Percentiles rank a stretch among this genome's conserved stretches.
Conservation (phyloP, 768 basidiomycete species). For the Lentinula boryana region DNA sequence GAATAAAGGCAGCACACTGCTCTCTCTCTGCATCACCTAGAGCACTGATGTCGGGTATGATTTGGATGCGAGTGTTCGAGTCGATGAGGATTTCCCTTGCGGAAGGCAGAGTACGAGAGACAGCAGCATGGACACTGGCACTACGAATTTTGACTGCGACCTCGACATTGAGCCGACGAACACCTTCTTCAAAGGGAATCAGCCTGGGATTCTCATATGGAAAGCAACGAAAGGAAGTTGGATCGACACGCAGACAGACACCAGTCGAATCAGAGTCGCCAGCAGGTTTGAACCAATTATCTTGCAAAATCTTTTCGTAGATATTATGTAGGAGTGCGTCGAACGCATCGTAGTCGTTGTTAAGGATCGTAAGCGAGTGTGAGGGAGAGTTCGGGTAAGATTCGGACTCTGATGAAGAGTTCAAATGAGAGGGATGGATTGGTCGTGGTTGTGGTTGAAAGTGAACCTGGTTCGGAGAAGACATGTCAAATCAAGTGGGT, state of each 20-base stretch:
- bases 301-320: conserved; percentile 55
- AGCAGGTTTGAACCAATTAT: conserved; percentile 79
- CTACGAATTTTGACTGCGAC: conserved; percentile 76
- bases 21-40: conserved; percentile 82
- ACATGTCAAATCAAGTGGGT: not conserved
- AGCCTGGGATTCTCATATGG: conserved; percentile 76
- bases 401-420: not conserved
- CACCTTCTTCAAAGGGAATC: conserved; percentile 73
- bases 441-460: not conserved
- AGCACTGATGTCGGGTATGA: conserved; percentile 60
- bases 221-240: conserved; percentile 65
- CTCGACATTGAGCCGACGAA: conserved; percentile 72
- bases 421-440: not conserved
- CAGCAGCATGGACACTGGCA: conserved; percentile 71
- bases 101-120: conserved; percentile 32
- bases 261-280: conserved; percentile 68
- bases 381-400: not conserved
- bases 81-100: conserved; percentile 64
- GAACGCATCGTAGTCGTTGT: conserved; percentile 72
- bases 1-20: conserved; percentile 79
- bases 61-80: conserved; percentile 78
- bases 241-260: conserved; percentile 63
- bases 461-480: not conserved
- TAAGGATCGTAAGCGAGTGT: conserved; percentile 33
- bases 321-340: conserved; percentile 78